Conservation (phyloP, 2,329 filamentous ascomycete genomes). For the Cryphonectria japonica region DNA sequence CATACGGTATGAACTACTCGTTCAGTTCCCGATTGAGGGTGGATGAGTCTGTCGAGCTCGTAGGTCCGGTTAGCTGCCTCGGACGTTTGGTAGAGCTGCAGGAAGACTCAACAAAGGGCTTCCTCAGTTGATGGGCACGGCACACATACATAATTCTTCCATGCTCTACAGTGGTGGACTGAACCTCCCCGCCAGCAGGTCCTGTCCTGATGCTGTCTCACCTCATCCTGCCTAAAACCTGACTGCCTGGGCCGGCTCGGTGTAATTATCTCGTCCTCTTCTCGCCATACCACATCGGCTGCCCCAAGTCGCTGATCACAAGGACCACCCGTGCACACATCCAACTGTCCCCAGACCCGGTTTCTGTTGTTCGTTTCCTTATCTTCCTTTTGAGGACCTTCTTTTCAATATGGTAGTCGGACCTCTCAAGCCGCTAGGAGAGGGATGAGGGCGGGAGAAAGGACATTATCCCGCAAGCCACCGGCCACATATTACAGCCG, state of each 20-base stretch:
- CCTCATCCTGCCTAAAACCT: constrained; percentile 15
- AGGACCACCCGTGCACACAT: neutral
- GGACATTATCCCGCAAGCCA: neutral
- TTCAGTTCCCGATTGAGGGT: too few species aligned
- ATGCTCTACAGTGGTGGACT: too few species aligned
- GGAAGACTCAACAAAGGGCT: too few species aligned
- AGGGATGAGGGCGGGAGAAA: neutral
- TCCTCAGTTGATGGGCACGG: too few species aligned
- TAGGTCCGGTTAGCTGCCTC: too few species aligned
- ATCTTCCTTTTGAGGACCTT: neutral
- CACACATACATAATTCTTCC: too few species aligned
- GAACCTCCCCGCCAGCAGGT: too few species aligned
- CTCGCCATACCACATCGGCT: neutral
- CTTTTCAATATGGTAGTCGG: neutral
- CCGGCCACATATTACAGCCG: neutral
- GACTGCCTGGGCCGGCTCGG: neutral
- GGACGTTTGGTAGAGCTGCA: too few species aligned
- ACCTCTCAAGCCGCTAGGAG: neutral
- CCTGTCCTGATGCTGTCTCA: constrained; percentile 22
- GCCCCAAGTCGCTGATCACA: neutral
- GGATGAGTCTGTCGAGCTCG: too few species aligned
- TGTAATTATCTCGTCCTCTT: neutral
- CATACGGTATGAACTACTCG: too few species aligned
- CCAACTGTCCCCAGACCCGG: neutral
- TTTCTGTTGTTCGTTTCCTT: too few species aligned